Evolutionary conservation across 1,139 yeast species (phyloP).

Genomic region (Petasospora fabianii): DNA sequence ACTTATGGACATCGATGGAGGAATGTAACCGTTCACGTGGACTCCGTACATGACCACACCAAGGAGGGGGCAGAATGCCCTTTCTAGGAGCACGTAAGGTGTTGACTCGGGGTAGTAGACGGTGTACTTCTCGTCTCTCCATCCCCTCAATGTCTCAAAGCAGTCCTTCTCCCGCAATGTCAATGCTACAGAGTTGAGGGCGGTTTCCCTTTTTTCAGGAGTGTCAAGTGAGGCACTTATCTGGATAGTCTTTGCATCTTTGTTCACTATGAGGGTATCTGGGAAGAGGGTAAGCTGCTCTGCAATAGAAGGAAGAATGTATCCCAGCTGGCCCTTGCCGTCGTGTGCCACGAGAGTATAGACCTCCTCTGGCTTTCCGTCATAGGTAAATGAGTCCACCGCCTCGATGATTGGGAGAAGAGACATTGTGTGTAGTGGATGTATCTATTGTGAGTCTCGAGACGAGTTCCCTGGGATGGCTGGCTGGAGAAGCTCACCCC

Average conservation of each 20-base stretch:
- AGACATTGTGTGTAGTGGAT: conserved; percentile 1
- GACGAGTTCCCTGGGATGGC: too few species aligned
- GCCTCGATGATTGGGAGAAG: conserved; percentile 16
- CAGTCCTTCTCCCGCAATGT: conserved; percentile 38
- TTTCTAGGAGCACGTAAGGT: conserved; percentile 69
- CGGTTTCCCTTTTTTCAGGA: conserved; percentile 42
- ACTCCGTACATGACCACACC: conserved; percentile 91
- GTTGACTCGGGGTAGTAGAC: conserved; percentile 52
- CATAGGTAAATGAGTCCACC: conserved; percentile 21
- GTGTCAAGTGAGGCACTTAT: conserved; percentile 40
- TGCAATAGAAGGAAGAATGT: conserved; percentile 46
- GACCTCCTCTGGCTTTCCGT: neutral
- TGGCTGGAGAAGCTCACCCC: too few species aligned
- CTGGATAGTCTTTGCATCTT: conserved; percentile 31
- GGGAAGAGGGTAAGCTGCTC: conserved; percentile 32
- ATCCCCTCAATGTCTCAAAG: conserved; percentile 57
- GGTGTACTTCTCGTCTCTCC: conserved; percentile 84
- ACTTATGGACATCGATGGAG: conserved; percentile 33
- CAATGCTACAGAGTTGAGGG: conserved; percentile 43
- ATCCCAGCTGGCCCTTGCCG: conserved; percentile 42
- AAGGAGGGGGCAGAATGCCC: conserved; percentile 74
- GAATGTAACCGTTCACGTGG: conserved; percentile 77
- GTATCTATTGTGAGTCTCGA: neutral
- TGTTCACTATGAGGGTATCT: conserved; percentile 36
- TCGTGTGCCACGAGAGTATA: conserved; percentile 21